These are phyloP conservation scores for Ganoderma lingzhi DNA, from an alignment of 1,284 basidiomycete genomes.

Conservation along the genomic window DNA sequence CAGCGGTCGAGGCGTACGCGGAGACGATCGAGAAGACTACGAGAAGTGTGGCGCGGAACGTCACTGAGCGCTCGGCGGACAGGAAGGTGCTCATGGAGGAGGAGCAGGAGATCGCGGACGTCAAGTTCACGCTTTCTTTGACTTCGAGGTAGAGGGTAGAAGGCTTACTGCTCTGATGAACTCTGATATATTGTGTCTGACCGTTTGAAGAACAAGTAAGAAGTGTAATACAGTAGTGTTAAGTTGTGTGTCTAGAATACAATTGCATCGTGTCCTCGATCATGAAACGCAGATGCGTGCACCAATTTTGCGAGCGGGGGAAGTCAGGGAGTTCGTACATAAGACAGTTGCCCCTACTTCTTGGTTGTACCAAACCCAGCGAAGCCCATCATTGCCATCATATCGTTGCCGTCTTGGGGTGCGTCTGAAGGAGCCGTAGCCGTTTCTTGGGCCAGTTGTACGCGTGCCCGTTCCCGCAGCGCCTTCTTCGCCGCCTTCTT, in stretches of 20 bases:
- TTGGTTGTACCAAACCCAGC: constrained; percentile 88
- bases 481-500: constrained; percentile 80
- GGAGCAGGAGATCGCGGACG: constrained; percentile 88
- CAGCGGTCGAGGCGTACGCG: constrained; percentile 75
- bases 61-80: constrained; percentile 58
- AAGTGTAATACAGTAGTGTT: constrained; percentile 45
- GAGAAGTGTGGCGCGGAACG: constrained; percentile 74
- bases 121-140: constrained; percentile 79
- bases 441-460: constrained; percentile 66
- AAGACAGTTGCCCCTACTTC: constrained; percentile 53
- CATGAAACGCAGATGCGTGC: constrained; percentile 10
- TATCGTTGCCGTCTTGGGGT: constrained; percentile 62
- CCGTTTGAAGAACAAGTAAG: constrained; percentile 30
- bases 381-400: constrained; percentile 93
- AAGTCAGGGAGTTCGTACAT: not conserved
- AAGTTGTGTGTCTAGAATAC: constrained; percentile 43
- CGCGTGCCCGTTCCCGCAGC: constrained; percentile 73
- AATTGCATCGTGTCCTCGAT: constrained; percentile 25
- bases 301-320: not conserved
- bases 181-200: not conserved
- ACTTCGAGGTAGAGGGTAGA: constrained; percentile 49
- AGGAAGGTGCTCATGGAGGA: constrained; percentile 76
- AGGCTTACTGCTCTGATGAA: not conserved
- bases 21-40: constrained; percentile 84
- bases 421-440: constrained; percentile 35